A percentile compares a stretch with the other conserved stretches of the same genome.
These are phyloP conservation scores for Secale cereale DNA, from an alignment of 176 grass and related monocot species.

Conservation along the genomic window DNA sequence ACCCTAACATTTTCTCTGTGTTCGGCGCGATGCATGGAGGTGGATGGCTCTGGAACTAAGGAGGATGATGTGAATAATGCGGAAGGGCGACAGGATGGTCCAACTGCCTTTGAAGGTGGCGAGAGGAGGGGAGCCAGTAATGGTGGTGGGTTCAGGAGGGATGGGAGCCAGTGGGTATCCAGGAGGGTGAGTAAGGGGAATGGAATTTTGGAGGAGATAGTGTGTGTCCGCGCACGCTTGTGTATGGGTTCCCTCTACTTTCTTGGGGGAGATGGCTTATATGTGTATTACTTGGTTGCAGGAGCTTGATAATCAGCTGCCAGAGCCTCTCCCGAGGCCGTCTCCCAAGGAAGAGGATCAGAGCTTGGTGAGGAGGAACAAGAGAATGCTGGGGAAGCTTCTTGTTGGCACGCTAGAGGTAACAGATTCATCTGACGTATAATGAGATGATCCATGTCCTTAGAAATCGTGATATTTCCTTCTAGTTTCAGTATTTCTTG, in stretches of 20 bases:
- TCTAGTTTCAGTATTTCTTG: background rate
- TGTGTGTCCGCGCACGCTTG: background rate
- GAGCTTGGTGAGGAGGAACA: slow-evolving; percentile 84
- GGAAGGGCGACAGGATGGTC: slow-evolving; percentile 13
- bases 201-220: background rate
- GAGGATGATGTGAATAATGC: slow-evolving; percentile 27
- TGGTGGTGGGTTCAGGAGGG: slow-evolving; percentile 64
- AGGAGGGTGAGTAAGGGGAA: slow-evolving; percentile 55
- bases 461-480: background rate
- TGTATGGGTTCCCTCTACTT: background rate
- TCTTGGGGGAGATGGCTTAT: background rate
- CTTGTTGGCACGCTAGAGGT: slow-evolving; percentile 94
- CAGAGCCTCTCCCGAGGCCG: slow-evolving; percentile 84
- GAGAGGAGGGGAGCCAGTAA: slow-evolving; percentile 41
- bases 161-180: slow-evolving; percentile 36
- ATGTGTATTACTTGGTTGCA: slow-evolving; percentile 22
- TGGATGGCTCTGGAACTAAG: slow-evolving; percentile 54
- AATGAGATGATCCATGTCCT: background rate
- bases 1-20: background rate
- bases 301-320: slow-evolving; percentile 68
- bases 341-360: slow-evolving; percentile 68
- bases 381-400: slow-evolving; percentile 93
- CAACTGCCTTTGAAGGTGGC: background rate
- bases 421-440: slow-evolving; percentile 6
- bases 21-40: slow-evolving; percentile 30